Conservation (phyloP, 2,329 filamentous ascomycete species). For the Aspergillus floridensis region DNA sequence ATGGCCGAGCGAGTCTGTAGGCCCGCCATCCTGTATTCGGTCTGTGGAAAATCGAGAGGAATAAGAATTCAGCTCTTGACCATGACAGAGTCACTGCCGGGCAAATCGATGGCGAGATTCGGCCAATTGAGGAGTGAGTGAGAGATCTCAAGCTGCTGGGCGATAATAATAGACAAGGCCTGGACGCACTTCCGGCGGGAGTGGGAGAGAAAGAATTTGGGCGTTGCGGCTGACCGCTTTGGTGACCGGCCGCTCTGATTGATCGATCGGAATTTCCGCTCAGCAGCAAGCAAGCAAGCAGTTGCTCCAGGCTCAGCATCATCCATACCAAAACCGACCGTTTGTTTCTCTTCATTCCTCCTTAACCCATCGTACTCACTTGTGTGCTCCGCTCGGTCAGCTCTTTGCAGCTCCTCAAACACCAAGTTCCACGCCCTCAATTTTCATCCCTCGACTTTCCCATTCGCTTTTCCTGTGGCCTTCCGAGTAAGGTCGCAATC, state of each 20-base stretch:
- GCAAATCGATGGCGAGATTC: background rate
- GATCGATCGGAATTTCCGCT: slow-evolving; percentile 36
- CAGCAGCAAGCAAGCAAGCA: slow-evolving; percentile 19
- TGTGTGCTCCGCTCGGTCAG: slow-evolving; percentile 12
- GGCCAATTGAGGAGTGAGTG: background rate
- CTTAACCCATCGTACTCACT: slow-evolving; percentile 4
- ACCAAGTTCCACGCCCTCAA: background rate
- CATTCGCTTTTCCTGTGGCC: slow-evolving; percentile 14
- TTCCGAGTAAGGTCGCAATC: slow-evolving; percentile 26
- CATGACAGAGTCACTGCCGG: slow-evolving; percentile 15
- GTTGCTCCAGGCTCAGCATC: slow-evolving; percentile 4
- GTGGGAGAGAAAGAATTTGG: slow-evolving; percentile 33
- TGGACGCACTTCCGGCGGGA: background rate
- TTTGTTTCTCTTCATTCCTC: background rate
- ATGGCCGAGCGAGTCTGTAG: slow-evolving; percentile 29
- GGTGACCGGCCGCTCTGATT: slow-evolving; percentile 24
- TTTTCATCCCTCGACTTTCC: background rate
- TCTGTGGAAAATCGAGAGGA: slow-evolving; percentile 2
- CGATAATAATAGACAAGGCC: background rate
- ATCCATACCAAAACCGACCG: slow-evolving; percentile 7
- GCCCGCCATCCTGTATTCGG: slow-evolving; percentile 29
- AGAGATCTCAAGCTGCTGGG: background rate
- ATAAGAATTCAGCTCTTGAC: slow-evolving; percentile 2
- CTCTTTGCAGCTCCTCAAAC: slow-evolving; percentile 8
- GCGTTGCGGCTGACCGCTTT: slow-evolving; percentile 36